Base-by-base conservation (phyloP, 768 basidiomycete genomes). In the Mycena filopes region DNA sequence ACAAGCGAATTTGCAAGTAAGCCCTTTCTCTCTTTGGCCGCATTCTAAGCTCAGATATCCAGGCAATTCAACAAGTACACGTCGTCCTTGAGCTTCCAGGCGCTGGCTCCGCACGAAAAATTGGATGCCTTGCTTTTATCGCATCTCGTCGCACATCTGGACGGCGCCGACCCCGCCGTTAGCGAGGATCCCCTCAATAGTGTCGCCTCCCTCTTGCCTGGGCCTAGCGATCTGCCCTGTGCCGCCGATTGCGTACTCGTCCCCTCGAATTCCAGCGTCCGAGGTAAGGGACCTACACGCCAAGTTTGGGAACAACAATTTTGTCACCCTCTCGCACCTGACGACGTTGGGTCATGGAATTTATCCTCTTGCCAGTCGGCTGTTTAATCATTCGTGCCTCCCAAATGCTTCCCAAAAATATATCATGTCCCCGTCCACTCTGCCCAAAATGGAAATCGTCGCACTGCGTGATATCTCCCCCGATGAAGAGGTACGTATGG, bases 281-380 rank as follows among this genome's bases (percentile, higher is more conserved):
- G 71, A 80, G 2, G 58, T 76, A 31, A 54, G 71, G 4, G 75
- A 75, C 0, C 57, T 91, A 1, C 88, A 86, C 72, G 70, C 80
- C 7, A 86, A 91, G 47, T 94, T 91, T 68, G 86, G 86, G 43
- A 94, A 93, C 79, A 95, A 94, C 75, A 93, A 95, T 70, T 94
- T 93, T 74, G 82, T 87, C 12, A 78, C 94, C 25, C 90, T 93
- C 70, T 90, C 89, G 3, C 90, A 93, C 79, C 78, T 94, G 42
- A 85, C 78, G 18, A 84, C 89, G 2, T 79, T 89, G 70, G 93
- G 86, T 0, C 89, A 93, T 77, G 93, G 91, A 0, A 80, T 93
- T 40, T 94, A 92, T 65, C 92, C 93, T 10, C 74, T 86, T 12
- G 89, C 93, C 2, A 94, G 93, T 71, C 83, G 92, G n/a, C 73